Evolutionary conservation across 1,139 yeast genomes (phyloP), one percentile per base, ranked within the genome.

Genomic region (Ogataea hybrid): DNA sequence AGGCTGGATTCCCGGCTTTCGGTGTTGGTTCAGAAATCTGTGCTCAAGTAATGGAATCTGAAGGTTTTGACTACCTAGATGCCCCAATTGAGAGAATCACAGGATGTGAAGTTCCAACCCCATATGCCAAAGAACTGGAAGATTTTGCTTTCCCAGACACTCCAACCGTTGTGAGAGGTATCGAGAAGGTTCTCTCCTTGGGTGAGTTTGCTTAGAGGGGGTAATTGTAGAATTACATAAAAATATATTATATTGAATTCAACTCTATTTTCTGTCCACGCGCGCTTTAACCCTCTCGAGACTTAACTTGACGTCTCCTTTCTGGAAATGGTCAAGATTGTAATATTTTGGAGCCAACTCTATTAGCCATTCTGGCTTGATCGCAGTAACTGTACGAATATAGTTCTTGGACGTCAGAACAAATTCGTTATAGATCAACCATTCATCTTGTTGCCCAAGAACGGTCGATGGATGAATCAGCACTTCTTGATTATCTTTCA

Each of bases 81-180:
- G 96, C 98, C 51, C 99, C 99, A 57, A 92, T 92, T 56, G 95
- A 85, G 73, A 88, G 98, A 77, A 94, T 90, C 61, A 94, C 98
- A 48, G 98, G 98, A 68, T 95, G 97, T 64, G 99, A 94, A 73
- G 97, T 90, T 28, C 98, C 99, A 66, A 94, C 98, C 57, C 99
- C 99, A 53, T 94, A 94, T 67, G 96, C 97, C 57, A 79, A 82
- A 69, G 94, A 85, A 71, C 80, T 94, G 65, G 99, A 94, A 78
- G 95, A 86, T 72, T 87, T 92, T 66, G 97, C 98, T 45, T 92
- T 94, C 96, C 98, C 98, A 67, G 96, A 90, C 67, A 78, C 86
- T 47, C 95, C 88, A 63, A 80, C 89, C 54, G 85, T 94, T 59
- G 77, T 86, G 65, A 84, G 92, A 76, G 97, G 96, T 56, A 81